Conservation (phyloP, 176 grass and related monocot genomes). For the Pharus latifolius region DNA sequence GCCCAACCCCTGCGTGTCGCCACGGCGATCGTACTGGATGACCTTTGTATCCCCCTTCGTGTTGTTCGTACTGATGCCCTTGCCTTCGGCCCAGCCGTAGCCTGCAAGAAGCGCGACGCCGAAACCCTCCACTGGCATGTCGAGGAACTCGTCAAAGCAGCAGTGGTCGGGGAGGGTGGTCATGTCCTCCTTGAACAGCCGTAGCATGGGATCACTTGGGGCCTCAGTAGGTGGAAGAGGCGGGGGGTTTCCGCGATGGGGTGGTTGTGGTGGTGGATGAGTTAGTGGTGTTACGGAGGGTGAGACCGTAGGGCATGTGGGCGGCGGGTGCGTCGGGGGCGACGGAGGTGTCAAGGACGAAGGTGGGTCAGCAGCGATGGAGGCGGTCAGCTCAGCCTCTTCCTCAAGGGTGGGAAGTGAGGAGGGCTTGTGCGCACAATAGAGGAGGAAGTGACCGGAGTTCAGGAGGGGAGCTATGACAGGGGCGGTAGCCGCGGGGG, state of each 20-base stretch:
- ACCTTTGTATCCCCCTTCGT: constrained; percentile 57
- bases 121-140: constrained; percentile 58
- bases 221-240: not conserved
- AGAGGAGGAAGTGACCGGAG: constrained; percentile 41
- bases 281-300: constrained; percentile 20
- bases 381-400: constrained; percentile 41
- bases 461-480: constrained; percentile 80
- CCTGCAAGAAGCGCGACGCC: constrained; percentile 66
- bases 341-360: constrained; percentile 73
- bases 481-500: not conserved
- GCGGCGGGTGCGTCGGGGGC: constrained; percentile 50
- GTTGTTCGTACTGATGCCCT: constrained; percentile 68
- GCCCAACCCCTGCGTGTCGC: constrained; percentile 53
- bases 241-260: not conserved
- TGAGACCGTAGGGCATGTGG: constrained; percentile 58
- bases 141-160: constrained; percentile 60
- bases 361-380: constrained; percentile 28
- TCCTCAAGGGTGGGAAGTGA: constrained; percentile 71
- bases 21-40: constrained; percentile 46
- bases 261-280: not conserved
- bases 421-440: constrained; percentile 46
- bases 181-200: constrained; percentile 73
- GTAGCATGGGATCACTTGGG: constrained; percentile 41
- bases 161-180: constrained; percentile 58
- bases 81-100: constrained; percentile 84